Conservation (phyloP, 2,329 filamentous ascomycete genomes). For the Thelonectria rubi region DNA sequence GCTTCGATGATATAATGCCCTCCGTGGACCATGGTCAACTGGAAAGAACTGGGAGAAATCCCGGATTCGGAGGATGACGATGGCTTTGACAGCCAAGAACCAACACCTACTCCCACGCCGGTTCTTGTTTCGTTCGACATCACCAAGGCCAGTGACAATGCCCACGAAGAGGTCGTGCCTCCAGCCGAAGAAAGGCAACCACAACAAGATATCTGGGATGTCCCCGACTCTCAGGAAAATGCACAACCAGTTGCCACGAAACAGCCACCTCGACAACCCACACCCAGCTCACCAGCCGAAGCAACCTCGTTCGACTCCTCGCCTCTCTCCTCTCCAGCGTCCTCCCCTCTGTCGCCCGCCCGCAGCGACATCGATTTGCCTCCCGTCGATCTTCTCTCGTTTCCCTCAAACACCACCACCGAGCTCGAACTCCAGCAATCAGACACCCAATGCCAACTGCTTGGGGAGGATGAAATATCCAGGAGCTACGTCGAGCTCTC, state of each 20-base stretch:
- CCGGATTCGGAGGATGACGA: slow-evolving; percentile 62
- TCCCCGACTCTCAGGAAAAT: slow-evolving; percentile 46
- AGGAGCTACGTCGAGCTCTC: slow-evolving; percentile 50
- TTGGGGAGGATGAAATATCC: slow-evolving; percentile 48
- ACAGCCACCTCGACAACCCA: slow-evolving; percentile 17
- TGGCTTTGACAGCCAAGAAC: slow-evolving; percentile 51
- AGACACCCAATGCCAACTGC: slow-evolving; percentile 12
- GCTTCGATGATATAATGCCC: slow-evolving; percentile 42
- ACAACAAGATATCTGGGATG: slow-evolving; percentile 47
- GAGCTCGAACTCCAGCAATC: slow-evolving; percentile 5
- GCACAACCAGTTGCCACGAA: slow-evolving; percentile 5
- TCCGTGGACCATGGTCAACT: slow-evolving; percentile 53
- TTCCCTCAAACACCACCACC: slow-evolving; percentile 11
- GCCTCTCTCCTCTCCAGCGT: slow-evolving; percentile 48
- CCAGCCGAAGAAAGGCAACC: slow-evolving; percentile 21
- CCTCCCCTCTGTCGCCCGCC: slow-evolving; percentile 37
- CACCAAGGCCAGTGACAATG: not conserved
- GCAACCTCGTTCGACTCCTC: slow-evolving; percentile 15
- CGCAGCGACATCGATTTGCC: slow-evolving; percentile 42
- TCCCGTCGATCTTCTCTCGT: slow-evolving; percentile 32
- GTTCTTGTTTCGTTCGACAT: slow-evolving; percentile 14
- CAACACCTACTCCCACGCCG: slow-evolving; percentile 19
- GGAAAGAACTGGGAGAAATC: slow-evolving; percentile 61
- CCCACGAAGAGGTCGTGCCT: not conserved
- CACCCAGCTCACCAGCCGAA: slow-evolving; percentile 16